Percentiles rank a stretch among this genome's conserved stretches.
Conservation (phyloP, 768 basidiomycete genomes). For the Rhizopogon vinicolor region DNA sequence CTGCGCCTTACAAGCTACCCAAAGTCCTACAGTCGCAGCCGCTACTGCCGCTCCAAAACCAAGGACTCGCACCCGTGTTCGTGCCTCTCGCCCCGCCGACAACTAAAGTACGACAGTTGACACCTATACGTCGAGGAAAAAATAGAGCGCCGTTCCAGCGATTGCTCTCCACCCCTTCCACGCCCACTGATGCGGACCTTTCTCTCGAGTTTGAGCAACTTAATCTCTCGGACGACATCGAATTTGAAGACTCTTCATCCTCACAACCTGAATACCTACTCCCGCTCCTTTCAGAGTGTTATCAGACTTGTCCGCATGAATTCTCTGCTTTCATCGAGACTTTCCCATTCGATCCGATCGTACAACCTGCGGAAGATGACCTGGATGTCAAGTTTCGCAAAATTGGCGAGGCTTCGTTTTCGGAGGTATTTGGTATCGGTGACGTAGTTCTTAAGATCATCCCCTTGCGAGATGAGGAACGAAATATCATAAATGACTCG, state of each 20-base stretch:
- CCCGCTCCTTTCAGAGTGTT: slow-evolving; percentile 68
- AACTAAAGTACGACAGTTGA: slow-evolving; percentile 55
- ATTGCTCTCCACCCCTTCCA: slow-evolving; percentile 52
- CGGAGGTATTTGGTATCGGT: slow-evolving; percentile 91
- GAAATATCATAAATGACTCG: slow-evolving; percentile 23
- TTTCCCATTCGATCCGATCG: slow-evolving; percentile 71
- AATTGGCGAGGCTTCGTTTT: slow-evolving; percentile 95
- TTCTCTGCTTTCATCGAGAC: slow-evolving; percentile 81
- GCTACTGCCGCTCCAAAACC: neutral
- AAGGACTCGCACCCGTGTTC: slow-evolving; percentile 4
- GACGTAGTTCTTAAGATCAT: slow-evolving; percentile 90
- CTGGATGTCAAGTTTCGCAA: slow-evolving; percentile 57
- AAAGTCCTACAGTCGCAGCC: slow-evolving; percentile 6
- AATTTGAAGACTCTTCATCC: slow-evolving; percentile 42
- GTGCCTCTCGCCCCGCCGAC: slow-evolving; percentile 15
- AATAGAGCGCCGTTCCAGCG: slow-evolving; percentile 29
- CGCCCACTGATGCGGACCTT: slow-evolving; percentile 46
- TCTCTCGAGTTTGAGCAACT: slow-evolving; percentile 29
- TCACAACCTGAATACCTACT: slow-evolving; percentile 49
- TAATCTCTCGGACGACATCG: slow-evolving; percentile 44
- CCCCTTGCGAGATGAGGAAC: slow-evolving; percentile 59
- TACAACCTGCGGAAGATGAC: slow-evolving; percentile 31
- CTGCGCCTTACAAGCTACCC: slow-evolving; percentile 18
- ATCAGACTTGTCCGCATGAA: slow-evolving; percentile 63
- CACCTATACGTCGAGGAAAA: slow-evolving; percentile 53